Evolutionary conservation across 768 basidiomycete genomes (phyloP).

Genomic region (Boletus edulis): DNA sequence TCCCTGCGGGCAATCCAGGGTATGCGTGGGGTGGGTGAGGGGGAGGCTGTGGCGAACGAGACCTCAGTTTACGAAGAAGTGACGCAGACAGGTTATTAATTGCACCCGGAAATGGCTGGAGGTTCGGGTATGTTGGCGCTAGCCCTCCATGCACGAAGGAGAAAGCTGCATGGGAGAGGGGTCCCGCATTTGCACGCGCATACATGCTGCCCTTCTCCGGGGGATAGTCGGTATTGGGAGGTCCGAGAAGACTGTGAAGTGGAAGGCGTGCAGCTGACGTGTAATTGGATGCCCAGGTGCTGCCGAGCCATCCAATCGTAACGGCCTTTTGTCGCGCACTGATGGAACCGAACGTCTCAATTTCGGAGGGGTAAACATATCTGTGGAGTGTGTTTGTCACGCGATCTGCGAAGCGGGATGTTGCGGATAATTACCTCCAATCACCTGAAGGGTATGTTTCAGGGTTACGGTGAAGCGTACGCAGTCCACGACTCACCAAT

Average conservation of each 20-base stretch:
- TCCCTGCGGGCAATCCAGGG: constrained; percentile 62
- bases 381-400: constrained; percentile 35
- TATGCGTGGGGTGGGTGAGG: constrained; percentile 83
- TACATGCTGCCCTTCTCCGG: constrained; percentile 32
- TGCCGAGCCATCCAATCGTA: constrained; percentile 73
- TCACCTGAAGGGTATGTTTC: constrained; percentile 51
- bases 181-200: constrained; percentile 35
- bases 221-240: constrained; percentile 61
- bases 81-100: constrained; percentile 77
- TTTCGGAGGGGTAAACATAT: constrained; percentile 82
- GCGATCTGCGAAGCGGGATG: neutral
- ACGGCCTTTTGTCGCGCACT: constrained; percentile 71
- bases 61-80: constrained; percentile 69
- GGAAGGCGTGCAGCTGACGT: constrained; percentile 79
- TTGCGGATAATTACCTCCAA: constrained; percentile 60
- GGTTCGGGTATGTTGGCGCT: constrained; percentile 67
- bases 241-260: constrained; percentile 66
- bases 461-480: constrained; percentile 5
- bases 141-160: constrained; percentile 96
- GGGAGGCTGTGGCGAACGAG: constrained; percentile 56
- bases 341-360: constrained; percentile 76
- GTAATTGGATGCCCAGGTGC: constrained; percentile 84
- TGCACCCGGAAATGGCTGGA: constrained; percentile 77
- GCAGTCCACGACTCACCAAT: constrained; percentile 47
- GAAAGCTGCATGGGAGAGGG: constrained; percentile 74